Conservation (phyloP, 2,329 filamentous ascomycete genomes). For the Colletotrichum viniferum region DNA sequence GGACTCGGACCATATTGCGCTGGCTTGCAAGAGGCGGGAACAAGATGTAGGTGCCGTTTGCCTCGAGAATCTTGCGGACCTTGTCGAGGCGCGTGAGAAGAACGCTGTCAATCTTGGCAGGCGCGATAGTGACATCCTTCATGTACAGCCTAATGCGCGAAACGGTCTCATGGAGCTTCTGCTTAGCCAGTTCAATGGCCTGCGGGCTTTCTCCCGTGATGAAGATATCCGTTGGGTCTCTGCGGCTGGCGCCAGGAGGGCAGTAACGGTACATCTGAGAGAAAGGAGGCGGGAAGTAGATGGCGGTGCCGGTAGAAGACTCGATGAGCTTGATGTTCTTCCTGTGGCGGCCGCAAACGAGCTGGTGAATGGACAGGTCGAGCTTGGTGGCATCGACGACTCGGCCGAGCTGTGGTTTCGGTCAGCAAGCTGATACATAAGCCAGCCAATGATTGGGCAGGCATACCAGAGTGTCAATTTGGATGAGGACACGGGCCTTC, state of each 20-base stretch:
- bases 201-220: slow-evolving; percentile 90
- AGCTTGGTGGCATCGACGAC: slow-evolving; percentile 80
- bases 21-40: slow-evolving; percentile 88
- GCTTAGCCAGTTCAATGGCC: slow-evolving; percentile 86
- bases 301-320: slow-evolving; percentile 91
- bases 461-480: slow-evolving; percentile 89
- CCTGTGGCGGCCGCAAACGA: slow-evolving; percentile 90
- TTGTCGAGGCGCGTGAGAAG: slow-evolving; percentile 91
- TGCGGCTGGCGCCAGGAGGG: slow-evolving; percentile 78
- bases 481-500: slow-evolving; percentile 93
- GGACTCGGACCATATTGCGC: slow-evolving; percentile 83
- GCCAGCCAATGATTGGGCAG: not conserved
- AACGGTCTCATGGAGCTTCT: slow-evolving; percentile 87
- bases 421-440: slow-evolving; percentile 9
- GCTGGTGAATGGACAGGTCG: slow-evolving; percentile 85
- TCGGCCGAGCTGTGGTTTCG: slow-evolving; percentile 63
- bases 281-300: slow-evolving; percentile 97
- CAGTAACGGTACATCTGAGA: slow-evolving; percentile 90
- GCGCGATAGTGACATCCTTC: slow-evolving; percentile 89
- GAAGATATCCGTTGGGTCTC: slow-evolving; percentile 89
- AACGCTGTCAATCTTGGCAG: slow-evolving; percentile 94
- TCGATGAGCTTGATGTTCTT: slow-evolving; percentile 99
- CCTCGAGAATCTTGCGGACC: slow-evolving; percentile 96
- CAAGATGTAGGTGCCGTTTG: slow-evolving; percentile 93
- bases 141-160: slow-evolving; percentile 81